phyloP scores from a whole-genome alignment of 1,284 basidiomycete genomes.

The Naganishia cerealis region DNA sequence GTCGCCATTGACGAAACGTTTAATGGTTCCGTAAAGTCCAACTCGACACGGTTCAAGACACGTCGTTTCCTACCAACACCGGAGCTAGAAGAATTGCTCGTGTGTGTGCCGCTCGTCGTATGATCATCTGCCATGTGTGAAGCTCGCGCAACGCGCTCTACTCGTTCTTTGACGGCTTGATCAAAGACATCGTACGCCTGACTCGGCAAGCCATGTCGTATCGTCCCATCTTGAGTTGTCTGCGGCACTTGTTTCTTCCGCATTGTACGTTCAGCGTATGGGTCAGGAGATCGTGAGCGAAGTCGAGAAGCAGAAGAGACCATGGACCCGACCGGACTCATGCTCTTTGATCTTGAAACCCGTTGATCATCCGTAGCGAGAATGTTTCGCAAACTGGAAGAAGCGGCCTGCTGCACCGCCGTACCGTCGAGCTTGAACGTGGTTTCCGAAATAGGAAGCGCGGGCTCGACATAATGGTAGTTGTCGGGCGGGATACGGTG shows the following conservation, averaged over 20 bases:
- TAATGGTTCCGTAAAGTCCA: constrained; percentile 20
- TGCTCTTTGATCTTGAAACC: constrained; percentile 15
- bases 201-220: background rate
- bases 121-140: constrained; percentile 5
- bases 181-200: constrained; percentile 24
- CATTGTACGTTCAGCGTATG: background rate
- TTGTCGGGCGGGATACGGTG: background rate
- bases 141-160: constrained; percentile 18
- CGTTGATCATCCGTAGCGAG: constrained; percentile 26
- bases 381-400: constrained; percentile 13
- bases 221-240: background rate
- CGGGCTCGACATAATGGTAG: constrained; percentile 17
- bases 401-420: constrained; percentile 13
- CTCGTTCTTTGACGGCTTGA: constrained; percentile 12
- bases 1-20: background rate
- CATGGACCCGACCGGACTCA: constrained; percentile 16
- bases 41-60: constrained; percentile 32
- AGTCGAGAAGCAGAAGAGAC: constrained; percentile 12
- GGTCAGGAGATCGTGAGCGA: constrained; percentile 14
- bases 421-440: background rate
- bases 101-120: constrained; percentile 11
- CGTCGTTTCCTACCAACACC: constrained; percentile 26
- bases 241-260: background rate
- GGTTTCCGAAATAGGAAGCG: constrained; percentile 13
- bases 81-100: constrained; percentile 15